Conservation (phyloP, 139 green algal genomes). For the Picocystis salinarum region DNA sequence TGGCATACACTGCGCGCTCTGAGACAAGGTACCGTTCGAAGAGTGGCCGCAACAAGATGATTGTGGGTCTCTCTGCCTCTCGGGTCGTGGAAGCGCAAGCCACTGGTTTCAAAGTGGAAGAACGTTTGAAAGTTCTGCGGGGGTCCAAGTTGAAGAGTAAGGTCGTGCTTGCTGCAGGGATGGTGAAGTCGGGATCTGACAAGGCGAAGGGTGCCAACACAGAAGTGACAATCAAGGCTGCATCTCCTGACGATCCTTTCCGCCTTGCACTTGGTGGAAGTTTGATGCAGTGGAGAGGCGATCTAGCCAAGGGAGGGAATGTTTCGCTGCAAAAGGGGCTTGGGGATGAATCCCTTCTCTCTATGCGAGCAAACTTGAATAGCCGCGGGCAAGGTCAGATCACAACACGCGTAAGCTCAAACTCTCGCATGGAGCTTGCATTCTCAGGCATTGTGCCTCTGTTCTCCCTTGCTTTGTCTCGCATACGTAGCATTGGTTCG, state of each 20-base stretch:
- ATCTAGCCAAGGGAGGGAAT: constrained; percentile 41
- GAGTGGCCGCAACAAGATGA: constrained; percentile 14
- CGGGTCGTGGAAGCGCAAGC: constrained; percentile 25
- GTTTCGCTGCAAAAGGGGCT: constrained; percentile 21
- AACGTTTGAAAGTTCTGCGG: constrained; percentile 23
- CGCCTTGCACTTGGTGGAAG: constrained; percentile 16
- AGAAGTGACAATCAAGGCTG: constrained; percentile 11
- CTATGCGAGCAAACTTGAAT: constrained; percentile 16
- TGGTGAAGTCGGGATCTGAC: constrained; percentile 21
- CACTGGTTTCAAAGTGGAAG: constrained; percentile 29
- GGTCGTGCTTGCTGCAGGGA: constrained; percentile 16
- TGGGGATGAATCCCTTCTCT: constrained; percentile 15
- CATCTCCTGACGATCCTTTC: constrained; percentile 4
- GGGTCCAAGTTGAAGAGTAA: constrained; percentile 16
- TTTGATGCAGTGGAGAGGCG: constrained; percentile 37
- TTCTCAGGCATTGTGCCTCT: constrained; percentile 16
- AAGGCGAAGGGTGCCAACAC: constrained; percentile 13
- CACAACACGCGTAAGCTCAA: constrained; percentile 22
- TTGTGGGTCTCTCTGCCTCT: constrained; percentile 14
- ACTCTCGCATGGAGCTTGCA: constrained; percentile 26
- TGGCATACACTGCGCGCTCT: constrained; percentile 37
- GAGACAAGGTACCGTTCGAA: constrained; percentile 34
- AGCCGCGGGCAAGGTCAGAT: constrained; percentile 23
- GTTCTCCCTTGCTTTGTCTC: too few species aligned
- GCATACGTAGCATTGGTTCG: too few species aligned